These are phyloP conservation scores for Arxiozyma slooffiae DNA, from an alignment of 1,139 yeast genomes.

Conservation along the genomic window DNA sequence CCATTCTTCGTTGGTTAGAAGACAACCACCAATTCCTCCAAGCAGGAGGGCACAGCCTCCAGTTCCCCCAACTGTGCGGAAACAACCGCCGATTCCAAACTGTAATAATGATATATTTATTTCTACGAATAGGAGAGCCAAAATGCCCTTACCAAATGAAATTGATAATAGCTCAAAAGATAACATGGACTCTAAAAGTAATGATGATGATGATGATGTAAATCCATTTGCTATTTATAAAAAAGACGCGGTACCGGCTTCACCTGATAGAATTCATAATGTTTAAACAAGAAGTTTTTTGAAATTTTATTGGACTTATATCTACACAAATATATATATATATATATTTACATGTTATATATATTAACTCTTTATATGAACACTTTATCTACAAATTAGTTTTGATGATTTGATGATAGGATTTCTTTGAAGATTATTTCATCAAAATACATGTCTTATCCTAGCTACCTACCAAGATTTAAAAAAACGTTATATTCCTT, in stretches of 20 bases:
- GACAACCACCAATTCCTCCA: neutral
- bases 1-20: neutral
- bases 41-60: neutral
- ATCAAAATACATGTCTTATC: neutral
- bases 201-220: slow-evolving; percentile 11
- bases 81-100: slow-evolving; percentile 10
- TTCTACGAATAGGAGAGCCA: neutral
- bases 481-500: too few species aligned
- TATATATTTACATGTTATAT: too few species aligned
- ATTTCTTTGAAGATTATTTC: neutral
- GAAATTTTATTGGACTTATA: neutral
- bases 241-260: slow-evolving; percentile 33
- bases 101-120: slow-evolving; percentile 2
- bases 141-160: slow-evolving; percentile 5
- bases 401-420: neutral
- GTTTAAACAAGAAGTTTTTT: neutral
- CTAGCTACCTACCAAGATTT: neutral
- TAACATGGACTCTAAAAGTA: slow-evolving; percentile 4
- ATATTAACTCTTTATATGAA: neutral
- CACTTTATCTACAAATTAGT: too few species aligned
- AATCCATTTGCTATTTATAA: slow-evolving; percentile 33
- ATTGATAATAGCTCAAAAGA: neutral
- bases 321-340: neutral
- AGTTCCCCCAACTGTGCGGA: slow-evolving; percentile 23
- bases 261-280: slow-evolving; percentile 27